Conservation (phyloP, 176 grass and related monocot genomes). For the Zoysia japonica region DNA sequence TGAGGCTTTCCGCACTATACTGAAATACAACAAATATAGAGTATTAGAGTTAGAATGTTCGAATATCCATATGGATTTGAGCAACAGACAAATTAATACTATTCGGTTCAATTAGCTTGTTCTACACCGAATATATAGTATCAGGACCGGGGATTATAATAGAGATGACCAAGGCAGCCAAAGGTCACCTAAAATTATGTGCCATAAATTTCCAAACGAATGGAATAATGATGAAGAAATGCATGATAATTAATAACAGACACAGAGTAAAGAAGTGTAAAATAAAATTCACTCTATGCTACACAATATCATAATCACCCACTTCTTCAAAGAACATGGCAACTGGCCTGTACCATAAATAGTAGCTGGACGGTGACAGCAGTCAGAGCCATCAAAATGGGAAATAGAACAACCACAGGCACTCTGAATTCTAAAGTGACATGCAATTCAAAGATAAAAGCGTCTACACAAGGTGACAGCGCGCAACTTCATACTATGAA, state of each 20-base stretch:
- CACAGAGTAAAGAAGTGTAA: neutral
- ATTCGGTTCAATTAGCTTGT: neutral
- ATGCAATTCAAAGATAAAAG: neutral
- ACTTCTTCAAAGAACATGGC: too few species aligned
- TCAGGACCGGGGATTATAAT: too few species aligned
- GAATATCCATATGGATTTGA: neutral
- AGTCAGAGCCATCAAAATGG: neutral
- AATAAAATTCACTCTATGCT: neutral
- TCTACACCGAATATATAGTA: too few species aligned
- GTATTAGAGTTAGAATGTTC: neutral
- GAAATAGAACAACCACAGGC: neutral
- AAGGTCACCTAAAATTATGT: too few species aligned
- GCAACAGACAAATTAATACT: neutral
- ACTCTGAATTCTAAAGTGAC: neutral
- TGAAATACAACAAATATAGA: constrained; percentile 43
- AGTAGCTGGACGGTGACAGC: neutral
- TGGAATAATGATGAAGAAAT: neutral
- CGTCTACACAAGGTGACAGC: neutral
- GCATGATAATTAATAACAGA: neutral
- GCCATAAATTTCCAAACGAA: neutral
- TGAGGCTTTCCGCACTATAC: constrained; percentile 79
- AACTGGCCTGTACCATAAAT: neutral
- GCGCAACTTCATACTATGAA: neutral
- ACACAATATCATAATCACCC: neutral
- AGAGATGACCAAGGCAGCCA: too few species aligned